Evolutionary conservation across 805 yeast genomes (phyloP), one percentile per base, ranked within the genome.

Genomic region (Yamadazyma akitaensis): DNA sequence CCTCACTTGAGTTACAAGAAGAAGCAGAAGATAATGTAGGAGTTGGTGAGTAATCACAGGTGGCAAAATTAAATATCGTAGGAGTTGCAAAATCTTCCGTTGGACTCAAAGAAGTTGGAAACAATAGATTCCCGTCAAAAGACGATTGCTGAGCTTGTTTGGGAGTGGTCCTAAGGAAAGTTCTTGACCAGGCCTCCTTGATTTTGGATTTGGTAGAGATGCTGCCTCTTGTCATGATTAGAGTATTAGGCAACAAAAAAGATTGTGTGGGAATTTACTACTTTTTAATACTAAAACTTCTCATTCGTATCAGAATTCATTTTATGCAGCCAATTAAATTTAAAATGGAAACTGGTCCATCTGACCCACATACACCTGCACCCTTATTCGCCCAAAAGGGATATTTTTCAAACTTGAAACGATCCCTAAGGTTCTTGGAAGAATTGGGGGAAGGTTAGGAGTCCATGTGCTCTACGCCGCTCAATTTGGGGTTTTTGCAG

Each of bases 21-120:
- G 41, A 19, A 31, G 37, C 24, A 13, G 35, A 25, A n/a, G 46
- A 43, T 12, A 21, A n/a, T 13, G 41, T 43, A 2, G 41, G 21
- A 18, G 28, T 19, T 7, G 46, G 46, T 8, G 40, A 36, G 14
- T 30, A 26, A 7, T 26, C 36, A 12, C 43, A 17, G 25, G 42
- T 36, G 24, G 35, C 16, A 21, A 37, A 30, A 26, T 52, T 41
- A 13, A 30, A 40, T 7, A 21, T 17, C 14, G 43, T 30, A 13
- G 36, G 13, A 9, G 18, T 5, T 5, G 17, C 43, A 14, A n/a
- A 21, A 10, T 45, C 41, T 14, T 50, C 48, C 3, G 37, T 32
- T 2, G 53, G 52, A 32, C 53, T 51, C 14, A 51, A 37, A 19
- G 47, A 44, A 10, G 48, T 26, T 4, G 52, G 54, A 25, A 51